These are phyloP conservation scores for Sugiyamaella grinbergsii DNA, from an alignment of 1,139 yeast species.

Conservation along the genomic window DNA sequence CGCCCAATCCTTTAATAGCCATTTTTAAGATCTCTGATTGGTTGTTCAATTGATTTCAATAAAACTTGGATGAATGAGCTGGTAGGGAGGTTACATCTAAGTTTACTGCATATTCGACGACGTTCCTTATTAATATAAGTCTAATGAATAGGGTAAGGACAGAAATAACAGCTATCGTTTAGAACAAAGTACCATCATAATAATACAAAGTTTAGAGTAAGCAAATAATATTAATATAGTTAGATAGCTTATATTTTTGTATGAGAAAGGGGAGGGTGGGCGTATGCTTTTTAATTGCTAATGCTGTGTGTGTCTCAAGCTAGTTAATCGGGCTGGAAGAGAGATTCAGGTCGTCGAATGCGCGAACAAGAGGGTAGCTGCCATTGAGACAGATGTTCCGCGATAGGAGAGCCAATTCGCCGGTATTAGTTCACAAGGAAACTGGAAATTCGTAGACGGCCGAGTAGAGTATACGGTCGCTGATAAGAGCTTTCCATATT, in stretches of 20 bases:
- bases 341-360: background rate
- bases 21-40: constrained; percentile 8
- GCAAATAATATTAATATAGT: no score
- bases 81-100: no score
- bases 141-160: background rate
- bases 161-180: no score
- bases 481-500: constrained; percentile 11
- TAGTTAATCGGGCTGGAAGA: background rate
- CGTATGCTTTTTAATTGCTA: no score
- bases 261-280: no score
- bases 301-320: no score
- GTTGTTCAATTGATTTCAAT: background rate
- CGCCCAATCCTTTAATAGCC: constrained; percentile 63
- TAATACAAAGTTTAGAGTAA: no score
- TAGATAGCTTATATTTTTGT: no score
- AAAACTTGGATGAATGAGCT: background rate
- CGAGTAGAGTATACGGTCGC: constrained; percentile 15
- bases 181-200: no score
- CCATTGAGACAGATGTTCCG: constrained; percentile 5
- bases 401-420: constrained; percentile 10
- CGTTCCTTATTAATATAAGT: background rate
- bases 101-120: no score
- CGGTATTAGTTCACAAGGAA: constrained; percentile 11
- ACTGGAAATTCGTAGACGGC: background rate
- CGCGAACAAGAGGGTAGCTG: constrained; percentile 2